Conservation (phyloP, 2,329 filamentous ascomycete species). For the Paraphoma chrysanthemicola region DNA sequence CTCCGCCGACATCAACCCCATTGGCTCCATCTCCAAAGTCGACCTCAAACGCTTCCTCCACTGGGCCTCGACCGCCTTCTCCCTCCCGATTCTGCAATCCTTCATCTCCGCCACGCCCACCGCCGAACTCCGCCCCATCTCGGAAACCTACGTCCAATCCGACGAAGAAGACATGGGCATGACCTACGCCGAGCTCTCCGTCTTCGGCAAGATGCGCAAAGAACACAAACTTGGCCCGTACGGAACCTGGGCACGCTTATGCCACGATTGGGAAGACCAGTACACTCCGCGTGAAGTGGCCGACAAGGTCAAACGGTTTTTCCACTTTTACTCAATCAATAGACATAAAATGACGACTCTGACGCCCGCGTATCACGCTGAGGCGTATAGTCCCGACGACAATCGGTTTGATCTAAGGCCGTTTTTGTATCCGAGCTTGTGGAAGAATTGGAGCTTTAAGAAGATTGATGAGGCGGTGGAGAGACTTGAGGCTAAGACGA, state of each 20-base stretch:
- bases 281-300: slow-evolving; percentile 53
- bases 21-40: slow-evolving; percentile 67
- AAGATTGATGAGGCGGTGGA: slow-evolving; percentile 47
- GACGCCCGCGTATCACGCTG: slow-evolving; percentile 43
- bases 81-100: slow-evolving; percentile 68
- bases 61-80: slow-evolving; percentile 62
- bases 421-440: slow-evolving; percentile 53
- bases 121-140: slow-evolving; percentile 67
- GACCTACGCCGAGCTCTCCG: slow-evolving; percentile 60
- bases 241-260: slow-evolving; percentile 61
- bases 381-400: slow-evolving; percentile 62
- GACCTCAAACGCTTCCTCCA: slow-evolving; percentile 75
- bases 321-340: slow-evolving; percentile 47
- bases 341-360: slow-evolving; percentile 35
- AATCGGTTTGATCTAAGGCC: slow-evolving; percentile 62
- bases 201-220: slow-evolving; percentile 64
- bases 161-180: slow-evolving; percentile 63
- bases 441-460: slow-evolving; percentile 45
- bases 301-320: slow-evolving; percentile 54
- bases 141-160: slow-evolving; percentile 64
- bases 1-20: slow-evolving; percentile 61
- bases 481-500: slow-evolving; percentile 31
- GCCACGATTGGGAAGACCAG: slow-evolving; percentile 57
- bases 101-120: slow-evolving; percentile 64
- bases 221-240: slow-evolving; percentile 52